These are phyloP conservation scores for Russula vinacea DNA, from an alignment of 768 basidiomycete genomes.

Conservation along the genomic window DNA sequence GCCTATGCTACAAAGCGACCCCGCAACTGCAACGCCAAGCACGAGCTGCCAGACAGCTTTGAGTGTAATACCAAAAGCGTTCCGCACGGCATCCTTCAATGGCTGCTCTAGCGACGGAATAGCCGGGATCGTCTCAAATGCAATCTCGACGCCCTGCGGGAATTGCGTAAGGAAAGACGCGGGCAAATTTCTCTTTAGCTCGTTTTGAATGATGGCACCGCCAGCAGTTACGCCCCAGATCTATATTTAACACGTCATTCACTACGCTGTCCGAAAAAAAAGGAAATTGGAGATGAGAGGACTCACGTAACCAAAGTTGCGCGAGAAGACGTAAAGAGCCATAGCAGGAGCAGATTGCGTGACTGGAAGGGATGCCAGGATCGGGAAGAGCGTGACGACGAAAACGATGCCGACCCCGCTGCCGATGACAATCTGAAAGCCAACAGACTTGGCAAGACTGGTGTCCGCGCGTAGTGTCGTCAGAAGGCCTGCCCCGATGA, in stretches of 20 bases:
- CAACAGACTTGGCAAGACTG: constrained; percentile 24
- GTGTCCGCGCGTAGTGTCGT: constrained; percentile 34
- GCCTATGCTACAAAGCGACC: constrained; percentile 33
- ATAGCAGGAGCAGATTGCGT: constrained; percentile 37
- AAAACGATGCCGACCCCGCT: constrained; percentile 39
- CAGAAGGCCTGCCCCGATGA: constrained; percentile 40
- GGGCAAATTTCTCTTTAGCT: constrained; percentile 27
- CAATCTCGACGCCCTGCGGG: constrained; percentile 32
- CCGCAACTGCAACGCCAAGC: constrained; percentile 34
- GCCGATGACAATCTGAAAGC: constrained; percentile 32
- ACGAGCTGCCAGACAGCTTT: constrained; percentile 36
- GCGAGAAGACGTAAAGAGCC: constrained; percentile 34
- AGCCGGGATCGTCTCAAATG: constrained; percentile 34
- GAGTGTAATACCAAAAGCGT: constrained; percentile 35
- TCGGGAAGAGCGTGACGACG: constrained; percentile 37
- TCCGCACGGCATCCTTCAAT: not conserved
- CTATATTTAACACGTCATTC: constrained; percentile 25
- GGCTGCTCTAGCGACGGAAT: constrained; percentile 19
- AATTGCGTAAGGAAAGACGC: constrained; percentile 31
- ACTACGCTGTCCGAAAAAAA: not conserved
- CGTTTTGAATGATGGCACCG: not conserved
- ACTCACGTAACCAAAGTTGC: constrained; percentile 29
- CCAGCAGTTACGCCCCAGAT: constrained; percentile 34
- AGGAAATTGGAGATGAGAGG: not conserved
- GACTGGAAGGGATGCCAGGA: constrained; percentile 38